Percentiles rank a stretch among this genome's conserved stretches.
phyloP scores from a whole-genome alignment of 257 asterid species.

The Penstemon eatonii region DNA sequence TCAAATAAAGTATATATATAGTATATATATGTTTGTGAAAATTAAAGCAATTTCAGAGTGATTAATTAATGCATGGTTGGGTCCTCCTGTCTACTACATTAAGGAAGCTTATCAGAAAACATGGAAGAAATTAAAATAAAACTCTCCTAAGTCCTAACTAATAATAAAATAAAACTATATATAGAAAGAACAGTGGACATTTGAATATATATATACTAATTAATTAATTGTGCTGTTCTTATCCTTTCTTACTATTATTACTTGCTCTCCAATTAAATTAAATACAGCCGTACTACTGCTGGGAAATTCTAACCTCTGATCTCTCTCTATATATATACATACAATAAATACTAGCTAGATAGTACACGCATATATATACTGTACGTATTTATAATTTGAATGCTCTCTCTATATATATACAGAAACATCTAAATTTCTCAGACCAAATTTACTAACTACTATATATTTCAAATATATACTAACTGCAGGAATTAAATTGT shows the following conservation, averaged over 20 bases:
- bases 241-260: constrained; percentile 32
- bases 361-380: neutral
- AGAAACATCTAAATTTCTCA: neutral
- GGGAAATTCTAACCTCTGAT: too few species aligned
- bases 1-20: neutral
- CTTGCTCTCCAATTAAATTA: constrained; percentile 27
- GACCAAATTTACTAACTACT: neutral
- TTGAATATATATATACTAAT: neutral
- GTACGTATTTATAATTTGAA: neutral
- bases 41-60: constrained; percentile 29
- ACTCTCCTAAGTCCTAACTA: neutral
- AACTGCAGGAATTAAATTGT: constrained; percentile 13
- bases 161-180: constrained; percentile 10
- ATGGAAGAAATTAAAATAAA: constrained; percentile 16
- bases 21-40: too few species aligned
- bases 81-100: constrained; percentile 3
- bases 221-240: neutral
- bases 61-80: constrained; percentile 29
- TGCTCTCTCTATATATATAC: neutral
- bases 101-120: constrained; percentile 12
- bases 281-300: neutral
- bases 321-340: constrained; percentile 20
- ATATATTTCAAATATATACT: neutral
- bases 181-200: constrained; percentile 11
- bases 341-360: too few species aligned